Evolutionary conservation across 768 basidiomycete genomes (phyloP), one percentile per base, ranked within the genome.

Genomic region (Suillus cothurnatus): DNA sequence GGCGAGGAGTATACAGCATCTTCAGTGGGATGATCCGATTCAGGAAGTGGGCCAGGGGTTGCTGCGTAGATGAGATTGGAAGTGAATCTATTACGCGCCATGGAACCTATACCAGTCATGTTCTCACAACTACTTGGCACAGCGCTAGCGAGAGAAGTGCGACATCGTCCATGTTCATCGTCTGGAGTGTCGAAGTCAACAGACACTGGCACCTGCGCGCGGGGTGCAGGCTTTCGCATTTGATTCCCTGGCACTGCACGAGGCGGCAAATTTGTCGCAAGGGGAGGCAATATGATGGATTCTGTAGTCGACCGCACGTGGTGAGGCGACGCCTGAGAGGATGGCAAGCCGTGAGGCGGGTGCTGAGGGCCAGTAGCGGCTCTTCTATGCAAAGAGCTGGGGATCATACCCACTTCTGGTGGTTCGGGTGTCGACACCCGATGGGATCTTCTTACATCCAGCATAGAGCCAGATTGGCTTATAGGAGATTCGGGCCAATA

Each of bases 81-180:
- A 38, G 68, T 31, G 57, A 76, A 71, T 67, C 65, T 70, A 59
- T 64, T 67, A 32, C 77, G 74, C 66, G 69, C 69, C 41, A 71
- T 72, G 7, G 81, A 76, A 36, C 90, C 90, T 34, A 91, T 68
- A 15, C 90, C 90, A 15, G 89, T 91, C 86, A 91, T 88, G 68
- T 91, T 82, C 65, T 85, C 84, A 39, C 76, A 81, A 53, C 75
- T 79, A 55, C 77, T 81, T 26, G 85, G 81, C 34, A 90, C 80
- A 17, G 81, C 81, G 67, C 87, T 89, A 4, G 87, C 84, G 32
- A 87, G 74, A 61, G 84, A 75, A 9, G 80, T 78, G 23, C 85
- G 82, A 52, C 79, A 72, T 39, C 70, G 73, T 50, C 62, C 70
- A 53, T 69, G 73, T 63, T 79, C 79, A 32, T 70, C 76, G 17